A percentile compares a stretch with the other conserved stretches of the same genome.
phyloP scores from a whole-genome alignment of 1,284 basidiomycete species.

The Salmacisia buchloeana region DNA sequence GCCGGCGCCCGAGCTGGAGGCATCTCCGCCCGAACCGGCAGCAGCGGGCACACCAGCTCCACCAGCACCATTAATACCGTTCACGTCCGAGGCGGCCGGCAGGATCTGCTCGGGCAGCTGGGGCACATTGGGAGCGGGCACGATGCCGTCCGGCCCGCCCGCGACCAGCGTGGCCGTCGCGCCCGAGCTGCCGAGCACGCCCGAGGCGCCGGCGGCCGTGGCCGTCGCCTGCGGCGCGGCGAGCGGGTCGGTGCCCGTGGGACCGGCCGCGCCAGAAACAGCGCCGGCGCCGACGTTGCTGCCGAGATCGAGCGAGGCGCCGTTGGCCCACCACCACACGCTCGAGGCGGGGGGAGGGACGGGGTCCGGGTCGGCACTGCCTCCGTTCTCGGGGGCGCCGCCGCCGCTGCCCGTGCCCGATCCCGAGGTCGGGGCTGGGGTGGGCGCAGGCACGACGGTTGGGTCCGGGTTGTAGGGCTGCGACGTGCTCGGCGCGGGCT shows the following conservation, averaged over 20 bases:
- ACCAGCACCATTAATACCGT: conserved; percentile 1
- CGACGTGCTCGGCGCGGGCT: no score
- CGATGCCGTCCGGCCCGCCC: background rate
- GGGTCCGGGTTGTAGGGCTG: no score
- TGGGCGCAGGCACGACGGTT: background rate
- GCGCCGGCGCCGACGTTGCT: background rate
- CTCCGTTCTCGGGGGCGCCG: no score
- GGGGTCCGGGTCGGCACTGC: no score
- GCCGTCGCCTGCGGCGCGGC: no score
- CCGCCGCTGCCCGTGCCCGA: background rate
- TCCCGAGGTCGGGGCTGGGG: background rate
- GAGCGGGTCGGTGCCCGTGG: background rate
- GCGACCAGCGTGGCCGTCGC: background rate
- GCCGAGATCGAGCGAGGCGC: background rate
- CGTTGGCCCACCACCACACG: conserved; percentile 6
- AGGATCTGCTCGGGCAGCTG: background rate
- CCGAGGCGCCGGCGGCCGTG: no score
- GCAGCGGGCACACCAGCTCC: background rate
- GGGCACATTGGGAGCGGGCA: background rate
- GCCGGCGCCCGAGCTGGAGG: no score
- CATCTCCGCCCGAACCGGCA: background rate
- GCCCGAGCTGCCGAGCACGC: no score
- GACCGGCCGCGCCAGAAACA: background rate
- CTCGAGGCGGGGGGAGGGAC: background rate
- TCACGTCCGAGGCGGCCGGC: background rate